A percentile compares a stretch with the other conserved stretches of the same genome.
phyloP scores from a whole-genome alignment of 129 eudicot species.

The Arctium lappa region DNA sequence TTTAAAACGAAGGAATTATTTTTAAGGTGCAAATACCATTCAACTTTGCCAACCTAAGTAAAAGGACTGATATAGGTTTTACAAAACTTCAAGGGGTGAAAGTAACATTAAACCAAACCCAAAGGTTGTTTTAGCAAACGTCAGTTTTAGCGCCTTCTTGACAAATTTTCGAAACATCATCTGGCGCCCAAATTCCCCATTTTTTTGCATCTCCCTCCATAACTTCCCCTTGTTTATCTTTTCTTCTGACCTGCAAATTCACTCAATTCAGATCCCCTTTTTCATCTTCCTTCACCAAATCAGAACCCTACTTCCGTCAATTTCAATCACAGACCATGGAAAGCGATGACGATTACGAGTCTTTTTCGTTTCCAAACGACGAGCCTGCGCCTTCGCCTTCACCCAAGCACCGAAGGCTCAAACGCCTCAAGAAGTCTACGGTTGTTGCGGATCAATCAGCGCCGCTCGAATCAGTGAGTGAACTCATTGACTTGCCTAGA shows the following conservation, averaged over 20 bases:
- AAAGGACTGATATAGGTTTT: neutral
- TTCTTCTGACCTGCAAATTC: neutral
- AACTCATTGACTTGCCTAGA: slow-evolving; percentile 23
- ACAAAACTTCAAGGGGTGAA: neutral
- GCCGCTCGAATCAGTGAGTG: slow-evolving; percentile 14
- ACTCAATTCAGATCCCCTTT: slow-evolving; percentile 11
- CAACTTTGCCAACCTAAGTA: neutral
- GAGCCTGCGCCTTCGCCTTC: slow-evolving; percentile 39
- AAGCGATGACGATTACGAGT: slow-evolving; percentile 65
- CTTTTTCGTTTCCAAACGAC: slow-evolving; percentile 37
- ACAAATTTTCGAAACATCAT: slow-evolving; percentile 23
- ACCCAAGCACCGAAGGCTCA: slow-evolving; percentile 47
- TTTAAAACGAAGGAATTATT: too few species aligned
- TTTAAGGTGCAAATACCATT: too few species aligned
- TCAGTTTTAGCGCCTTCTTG: slow-evolving; percentile 16
- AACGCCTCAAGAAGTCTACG: slow-evolving; percentile 55
- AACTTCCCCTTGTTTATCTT: neutral
- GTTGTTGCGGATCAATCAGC: slow-evolving; percentile 6
- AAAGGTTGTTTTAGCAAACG: neutral
- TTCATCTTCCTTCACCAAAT: neutral
- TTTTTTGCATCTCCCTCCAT: slow-evolving; percentile 14
- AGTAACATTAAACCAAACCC: neutral
- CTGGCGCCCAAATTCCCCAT: slow-evolving; percentile 44
- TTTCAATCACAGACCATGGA: slow-evolving; percentile 40
- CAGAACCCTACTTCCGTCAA: slow-evolving; percentile 8